These are phyloP conservation scores for Pseudonitzschia multiseries DNA, from an alignment of 108 stramenopile species.

Conservation along the genomic window DNA sequence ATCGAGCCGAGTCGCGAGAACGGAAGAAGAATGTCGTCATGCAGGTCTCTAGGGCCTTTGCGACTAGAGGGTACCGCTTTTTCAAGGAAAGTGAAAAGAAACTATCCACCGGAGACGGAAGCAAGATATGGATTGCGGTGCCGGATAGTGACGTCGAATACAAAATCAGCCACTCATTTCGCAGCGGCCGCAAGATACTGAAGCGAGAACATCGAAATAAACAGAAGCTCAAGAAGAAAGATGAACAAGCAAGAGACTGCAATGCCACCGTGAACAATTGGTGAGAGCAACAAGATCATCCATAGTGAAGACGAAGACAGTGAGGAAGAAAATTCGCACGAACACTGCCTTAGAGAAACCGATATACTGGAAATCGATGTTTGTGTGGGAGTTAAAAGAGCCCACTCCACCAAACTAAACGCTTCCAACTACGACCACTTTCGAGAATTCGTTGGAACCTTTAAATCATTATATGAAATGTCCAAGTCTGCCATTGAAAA, in stretches of 20 bases:
- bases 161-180: constrained; percentile 6
- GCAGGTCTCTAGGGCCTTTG: neutral
- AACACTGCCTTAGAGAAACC: neutral
- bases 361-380: neutral
- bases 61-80: neutral
- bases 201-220: neutral
- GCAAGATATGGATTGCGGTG: neutral
- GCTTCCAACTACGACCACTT: neutral
- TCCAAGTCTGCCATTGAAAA: neutral
- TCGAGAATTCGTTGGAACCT: neutral
- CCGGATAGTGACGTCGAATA: neutral
- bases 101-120: neutral
- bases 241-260: neutral
- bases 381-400: neutral
- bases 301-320: neutral
- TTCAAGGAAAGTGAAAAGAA: neutral
- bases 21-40: neutral
- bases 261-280: neutral
- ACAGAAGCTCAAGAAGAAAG: neutral
- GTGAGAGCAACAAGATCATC: neutral
- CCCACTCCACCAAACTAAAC: neutral
- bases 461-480: neutral
- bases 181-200: neutral
- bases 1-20: constrained; percentile 1
- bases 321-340: neutral